Evolutionary conservation across 1,284 basidiomycete genomes (phyloP), one percentile per base, ranked within the genome.

Genomic region (Sanghuangporus baumii): DNA sequence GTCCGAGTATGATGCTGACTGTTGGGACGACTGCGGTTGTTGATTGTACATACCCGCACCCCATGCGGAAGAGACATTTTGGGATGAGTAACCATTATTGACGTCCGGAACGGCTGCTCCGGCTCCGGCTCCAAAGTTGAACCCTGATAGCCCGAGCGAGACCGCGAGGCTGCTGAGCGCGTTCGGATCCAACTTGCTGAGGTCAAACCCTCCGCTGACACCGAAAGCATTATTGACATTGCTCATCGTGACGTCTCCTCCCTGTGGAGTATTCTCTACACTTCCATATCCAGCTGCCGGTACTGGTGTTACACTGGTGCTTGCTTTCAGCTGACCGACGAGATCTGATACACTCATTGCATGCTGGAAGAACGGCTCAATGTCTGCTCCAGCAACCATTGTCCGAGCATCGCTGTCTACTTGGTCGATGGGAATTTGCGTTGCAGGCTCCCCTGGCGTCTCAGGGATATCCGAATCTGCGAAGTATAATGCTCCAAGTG

Each of bases 401-500:
- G 74, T 70, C 69, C 79, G 80, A 66, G 83, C 79, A 54, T 82
- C 79, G 69, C 74, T 78, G 72, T 91, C 88, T 65, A 85, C 78
- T 69, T 89, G 84, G 65, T 88, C 88, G 67, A 88, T 87, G 47
- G 81, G 71, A 66, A 89, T 80, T 69, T 80, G 77, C 63, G 73
- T 72, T 18, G 79, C 69, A n/a, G 86, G 84, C 73, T 92, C 90
- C 40, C 80, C 81, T n/a, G 91, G 88, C 62, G 85, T 81, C 57
- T 90, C 87, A 23, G 91, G 90, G 69, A 91, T 87, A 67, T 88
- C 86, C 55, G 79, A 78, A 41, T 79, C 73, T 16, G 79, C 80
- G 78, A 88, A 84, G 71, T 93, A 93, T 38, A 89, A 72, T 51
- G 89, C 89, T 41, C 82, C 81, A 36, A 93, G 77, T 43, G 88